A percentile compares a stretch with the other conserved stretches of the same genome.
Conservation (phyloP, 495 filamentous ascomycete genomes). For the Entonaema liquescens region DNA sequence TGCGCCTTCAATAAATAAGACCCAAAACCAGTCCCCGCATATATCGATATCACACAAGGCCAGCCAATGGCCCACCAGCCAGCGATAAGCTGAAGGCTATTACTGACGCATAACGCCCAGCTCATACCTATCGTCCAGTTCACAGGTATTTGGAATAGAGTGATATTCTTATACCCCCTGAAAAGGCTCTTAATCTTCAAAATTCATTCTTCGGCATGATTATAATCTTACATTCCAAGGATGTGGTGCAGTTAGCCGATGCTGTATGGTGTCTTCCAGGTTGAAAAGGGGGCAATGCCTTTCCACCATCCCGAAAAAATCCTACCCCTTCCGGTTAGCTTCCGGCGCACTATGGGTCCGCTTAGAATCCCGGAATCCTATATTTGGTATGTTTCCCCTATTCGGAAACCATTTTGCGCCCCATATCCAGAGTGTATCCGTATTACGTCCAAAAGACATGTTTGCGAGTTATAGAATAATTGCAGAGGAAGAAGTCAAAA, state of each 20-base stretch:
- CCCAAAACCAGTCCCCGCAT: background rate
- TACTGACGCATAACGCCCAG: background rate
- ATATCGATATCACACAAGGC: background rate
- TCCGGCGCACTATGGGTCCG: background rate
- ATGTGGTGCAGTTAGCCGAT: no score
- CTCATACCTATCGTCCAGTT: no score
- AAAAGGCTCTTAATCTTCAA: no score
- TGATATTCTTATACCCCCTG: no score
- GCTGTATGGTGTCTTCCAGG: no score
- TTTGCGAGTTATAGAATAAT: no score
- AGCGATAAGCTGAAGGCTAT: background rate
- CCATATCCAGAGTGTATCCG: background rate
- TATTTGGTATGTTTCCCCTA: background rate
- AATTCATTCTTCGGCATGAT: no score
- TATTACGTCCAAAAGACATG: no score
- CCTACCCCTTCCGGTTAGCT: background rate
- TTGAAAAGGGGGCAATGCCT: background rate
- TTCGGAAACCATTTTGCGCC: background rate
- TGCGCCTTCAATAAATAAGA: background rate
- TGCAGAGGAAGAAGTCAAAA: no score
- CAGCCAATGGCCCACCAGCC: background rate
- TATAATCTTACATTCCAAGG: background rate
- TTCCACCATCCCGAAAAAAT: background rate
- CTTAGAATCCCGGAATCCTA: background rate
- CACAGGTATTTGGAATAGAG: no score